Base-by-base conservation (phyloP, 495 filamentous ascomycete species). In the Cladorrhinum samala region DNA sequence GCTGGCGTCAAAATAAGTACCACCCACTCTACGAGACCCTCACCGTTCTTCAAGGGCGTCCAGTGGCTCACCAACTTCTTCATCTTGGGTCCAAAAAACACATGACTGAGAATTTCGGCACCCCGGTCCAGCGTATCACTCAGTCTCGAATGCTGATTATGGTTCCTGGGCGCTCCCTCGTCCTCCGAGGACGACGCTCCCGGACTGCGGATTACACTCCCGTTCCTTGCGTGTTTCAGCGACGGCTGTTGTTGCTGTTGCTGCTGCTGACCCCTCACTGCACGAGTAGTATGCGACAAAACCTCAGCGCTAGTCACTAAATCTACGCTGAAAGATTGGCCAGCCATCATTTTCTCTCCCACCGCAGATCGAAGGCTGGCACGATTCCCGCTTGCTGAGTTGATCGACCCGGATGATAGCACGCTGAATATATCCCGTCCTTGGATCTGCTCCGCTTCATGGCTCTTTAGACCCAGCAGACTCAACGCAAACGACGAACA, bases 21-120 rank as follows among this genome's bases (percentile, higher is more conserved):
- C 36, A 79, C 69, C 61, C 69, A 78, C 16, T 50, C 66, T 16
- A 78, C 67, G 23, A 51, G 51, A 0, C 76, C 78, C 14, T 72
- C 60, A 9, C 63, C 75, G 58, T 80, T 73, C 61, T 76, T 80
- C 58, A 78, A 54, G 19, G 79, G 78, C 50, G 76, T 75, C 79
- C 79, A 82, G 57, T 77, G 74, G 20, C 67, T 72, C n/a, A 75
- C 68, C 44, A 79, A 64, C 61, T 62, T 68, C 54, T 72, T 72
- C 54, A 68, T 60, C 55, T 57, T 66, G 16, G 30, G 14, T 1
- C 46, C 50, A 30, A 24, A 56, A n/a, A 66, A 51, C 1, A 64
- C 52, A 16, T 61, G 44, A 27, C 62, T 61, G 6, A 65, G 24
- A 18, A 58, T 52, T 51, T 57, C 56, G 0, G 57, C 47, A 14